These are phyloP conservation scores for Geopyxis carbonaria DNA, from an alignment of 495 filamentous ascomycete genomes.

Conservation along the genomic window DNA sequence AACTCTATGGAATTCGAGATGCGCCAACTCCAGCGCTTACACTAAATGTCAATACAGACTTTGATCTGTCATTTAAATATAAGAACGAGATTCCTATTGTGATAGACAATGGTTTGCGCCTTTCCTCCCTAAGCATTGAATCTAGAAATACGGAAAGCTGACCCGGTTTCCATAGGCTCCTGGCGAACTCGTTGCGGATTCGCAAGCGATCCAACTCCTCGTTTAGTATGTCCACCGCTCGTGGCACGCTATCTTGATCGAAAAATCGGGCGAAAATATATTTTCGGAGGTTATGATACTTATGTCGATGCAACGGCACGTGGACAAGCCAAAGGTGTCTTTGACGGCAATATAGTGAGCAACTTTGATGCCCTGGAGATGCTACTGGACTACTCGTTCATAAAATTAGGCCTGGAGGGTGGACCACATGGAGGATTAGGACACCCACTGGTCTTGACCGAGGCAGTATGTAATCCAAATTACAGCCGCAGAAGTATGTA, in stretches of 20 bases:
- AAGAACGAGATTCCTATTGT: conserved; percentile 58
- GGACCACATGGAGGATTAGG: conserved; percentile 51
- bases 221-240: conserved; percentile 66
- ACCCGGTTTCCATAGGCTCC: conserved; percentile 41
- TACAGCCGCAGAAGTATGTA: conserved; percentile 71
- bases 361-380: conserved; percentile 98
- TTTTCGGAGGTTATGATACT: conserved; percentile 79
- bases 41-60: neutral
- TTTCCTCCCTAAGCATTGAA: neutral
- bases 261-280: conserved; percentile 73
- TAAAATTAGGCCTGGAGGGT: conserved; percentile 77
- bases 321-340: conserved; percentile 76
- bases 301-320: conserved; percentile 84
- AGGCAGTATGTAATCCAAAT: conserved; percentile 73
- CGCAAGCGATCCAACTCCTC: conserved; percentile 70
- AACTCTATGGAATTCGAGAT: conserved; percentile 22
- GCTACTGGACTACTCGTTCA: conserved; percentile 76
- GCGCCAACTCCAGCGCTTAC: conserved; percentile 15
- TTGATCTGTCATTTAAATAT: conserved; percentile 19
- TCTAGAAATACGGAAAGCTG: neutral
- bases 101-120: conserved; percentile 77
- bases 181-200: conserved; percentile 80
- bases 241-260: conserved; percentile 88
- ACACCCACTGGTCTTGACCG: conserved; percentile 85
- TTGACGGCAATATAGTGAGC: conserved; percentile 80